Evolutionary conservation across 371 early-diverging fungal species (phyloP).

Genomic region (Coemansia sp.): DNA sequence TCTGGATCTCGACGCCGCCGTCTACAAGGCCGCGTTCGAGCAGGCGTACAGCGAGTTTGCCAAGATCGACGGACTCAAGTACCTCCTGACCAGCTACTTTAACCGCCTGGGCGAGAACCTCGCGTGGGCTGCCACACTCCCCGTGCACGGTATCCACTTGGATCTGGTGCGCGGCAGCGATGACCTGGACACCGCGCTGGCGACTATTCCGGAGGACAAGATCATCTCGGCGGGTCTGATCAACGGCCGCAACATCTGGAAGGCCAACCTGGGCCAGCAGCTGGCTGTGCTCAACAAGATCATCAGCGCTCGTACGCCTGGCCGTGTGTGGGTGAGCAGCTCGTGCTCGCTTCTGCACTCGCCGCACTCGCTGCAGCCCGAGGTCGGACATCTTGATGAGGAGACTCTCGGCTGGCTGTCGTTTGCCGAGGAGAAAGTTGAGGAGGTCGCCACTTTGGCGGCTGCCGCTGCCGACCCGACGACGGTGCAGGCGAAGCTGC

Average conservation of each 20-base stretch:
- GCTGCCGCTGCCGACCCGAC: slow-evolving; percentile 66
- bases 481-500: slow-evolving; percentile 68
- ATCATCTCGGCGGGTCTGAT: slow-evolving; percentile 85
- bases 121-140: slow-evolving; percentile 62
- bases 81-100: slow-evolving; percentile 92
- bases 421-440: slow-evolving; percentile 89
- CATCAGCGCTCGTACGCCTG: slow-evolving; percentile 54
- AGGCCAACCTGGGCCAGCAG: slow-evolving; percentile 77
- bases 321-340: slow-evolving; percentile 77
- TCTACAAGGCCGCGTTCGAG: slow-evolving; percentile 64
- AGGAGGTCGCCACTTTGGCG: slow-evolving; percentile 75
- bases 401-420: slow-evolving; percentile 89
- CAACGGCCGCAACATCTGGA: slow-evolving; percentile 98
- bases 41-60: slow-evolving; percentile 54
- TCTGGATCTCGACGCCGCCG: slow-evolving; percentile 66
- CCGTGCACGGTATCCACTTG: slow-evolving; percentile 83
- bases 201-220: slow-evolving; percentile 58
- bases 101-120: slow-evolving; percentile 80
- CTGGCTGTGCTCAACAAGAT: slow-evolving; percentile 69
- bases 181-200: slow-evolving; percentile 72
- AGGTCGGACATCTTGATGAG: slow-evolving; percentile 74
- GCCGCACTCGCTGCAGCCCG: slow-evolving; percentile 84
- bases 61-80: slow-evolving; percentile 53
- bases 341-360: slow-evolving; percentile 92
- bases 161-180: slow-evolving; percentile 87